A percentile compares a stretch with the other conserved stretches of the same genome.
These are phyloP conservation scores for Immersiella caudata DNA, from an alignment of 495 filamentous ascomycete genomes.

Conservation along the genomic window DNA sequence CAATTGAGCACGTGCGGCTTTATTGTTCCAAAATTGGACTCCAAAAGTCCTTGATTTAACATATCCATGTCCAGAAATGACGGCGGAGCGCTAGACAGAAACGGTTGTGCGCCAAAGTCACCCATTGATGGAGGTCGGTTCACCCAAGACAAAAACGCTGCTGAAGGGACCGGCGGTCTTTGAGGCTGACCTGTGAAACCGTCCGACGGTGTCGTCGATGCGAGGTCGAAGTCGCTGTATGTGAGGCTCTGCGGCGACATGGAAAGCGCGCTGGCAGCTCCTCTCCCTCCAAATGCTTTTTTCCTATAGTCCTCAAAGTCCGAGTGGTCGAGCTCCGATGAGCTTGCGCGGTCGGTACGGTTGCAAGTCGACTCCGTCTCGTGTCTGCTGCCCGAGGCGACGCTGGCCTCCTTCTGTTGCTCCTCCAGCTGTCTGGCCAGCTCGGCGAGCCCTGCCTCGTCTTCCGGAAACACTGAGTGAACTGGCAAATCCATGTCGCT, in stretches of 20 bases:
- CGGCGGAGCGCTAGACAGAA: constrained; percentile 28
- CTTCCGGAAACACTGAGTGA: constrained; percentile 56
- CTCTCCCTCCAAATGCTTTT: constrained; percentile 35
- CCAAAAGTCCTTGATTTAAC: constrained; percentile 47
- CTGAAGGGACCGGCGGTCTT: constrained; percentile 4
- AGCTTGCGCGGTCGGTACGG: constrained; percentile 53
- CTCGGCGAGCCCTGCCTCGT: constrained; percentile 54
- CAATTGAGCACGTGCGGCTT: constrained; percentile 51
- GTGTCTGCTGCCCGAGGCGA: constrained; percentile 35
- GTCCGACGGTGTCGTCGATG: constrained; percentile 37
- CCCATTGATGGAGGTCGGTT: constrained; percentile 39
- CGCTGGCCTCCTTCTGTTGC: constrained; percentile 41
- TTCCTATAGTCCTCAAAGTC: constrained; percentile 55
- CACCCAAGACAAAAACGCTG: constrained; percentile 37
- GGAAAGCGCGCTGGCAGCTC: constrained; percentile 37
- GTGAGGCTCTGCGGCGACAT: constrained; percentile 51
- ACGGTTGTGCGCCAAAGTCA: constrained; percentile 28
- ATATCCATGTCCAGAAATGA: constrained; percentile 46
- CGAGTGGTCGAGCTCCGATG: constrained; percentile 56
- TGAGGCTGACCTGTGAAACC: constrained; percentile 37
- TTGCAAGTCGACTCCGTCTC: constrained; percentile 41
- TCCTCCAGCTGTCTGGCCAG: constrained; percentile 51
- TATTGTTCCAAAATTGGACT: constrained; percentile 50
- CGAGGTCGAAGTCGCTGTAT: constrained; percentile 48
- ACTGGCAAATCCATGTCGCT: constrained; percentile 57